Evolutionary conservation across 306 rosid genomes (phyloP), one percentile per base, ranked within the genome.

Genomic region (Corylus heterophylla): DNA sequence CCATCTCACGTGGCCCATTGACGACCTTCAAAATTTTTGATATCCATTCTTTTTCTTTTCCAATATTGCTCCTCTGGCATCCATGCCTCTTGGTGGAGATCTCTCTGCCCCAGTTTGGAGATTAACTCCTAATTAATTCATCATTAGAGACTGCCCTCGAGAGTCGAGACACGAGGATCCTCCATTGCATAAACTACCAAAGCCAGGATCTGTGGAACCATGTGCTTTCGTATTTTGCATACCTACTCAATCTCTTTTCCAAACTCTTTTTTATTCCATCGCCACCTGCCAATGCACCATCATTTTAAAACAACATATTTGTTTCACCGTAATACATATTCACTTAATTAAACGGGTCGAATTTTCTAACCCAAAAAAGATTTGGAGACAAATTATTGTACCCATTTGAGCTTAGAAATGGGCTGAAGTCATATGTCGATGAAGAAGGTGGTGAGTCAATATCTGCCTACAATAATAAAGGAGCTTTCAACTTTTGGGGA

Each of bases 191-290:
- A 35, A 71, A 72, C 83, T 61, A 64, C 73, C 37, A 76, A 54
- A 42, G 50, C 58, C 9, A 49, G 55, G 48, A 76, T 61, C 10
- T 67, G 62, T 27, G 74, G 74, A 71, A 56, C 83, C 93, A 90
- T 86, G 94, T 88, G 93, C 55, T 79, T 83, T 76, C 16, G 81
- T 89, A 86, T 83, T 83, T 81, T 62, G 67, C 74, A 48, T 67
- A 88, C 85, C 94, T 79, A 74, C 85, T 85, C 68, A 3, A 78
- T 85, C 80, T 79, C 72, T 75, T 52, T 37, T 39, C 22, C 18
- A 75, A 17, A 79, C 61, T 49, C 63, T 73, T 17, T 78, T 75
- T 18, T 55, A 31, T 1, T 31, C 49, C 45, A 69, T 78, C 50
- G 20, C 68, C 12, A 49, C 52, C 52, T 49, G 52, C 52, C 52